A percentile compares a stretch with the other conserved stretches of the same genome.
These are phyloP conservation scores for Trichoderma semiorbis DNA, from an alignment of 2,329 filamentous ascomycete species.

Conservation along the genomic window DNA sequence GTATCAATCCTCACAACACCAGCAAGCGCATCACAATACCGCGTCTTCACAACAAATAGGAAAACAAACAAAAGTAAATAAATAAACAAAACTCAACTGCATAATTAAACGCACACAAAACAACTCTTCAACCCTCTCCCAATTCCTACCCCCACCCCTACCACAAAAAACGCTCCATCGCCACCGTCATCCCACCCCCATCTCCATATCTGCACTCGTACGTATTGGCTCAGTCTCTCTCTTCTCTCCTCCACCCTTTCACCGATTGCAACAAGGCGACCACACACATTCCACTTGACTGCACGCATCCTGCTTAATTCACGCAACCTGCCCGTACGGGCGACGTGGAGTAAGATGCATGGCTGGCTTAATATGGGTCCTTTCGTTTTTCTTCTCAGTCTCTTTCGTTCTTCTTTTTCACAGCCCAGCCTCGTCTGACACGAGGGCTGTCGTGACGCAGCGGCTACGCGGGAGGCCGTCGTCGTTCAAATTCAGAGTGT, in stretches of 20 bases:
- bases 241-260: not conserved
- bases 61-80: not conserved
- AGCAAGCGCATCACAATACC: not conserved
- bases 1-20: not conserved
- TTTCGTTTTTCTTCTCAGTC: conserved; percentile 22
- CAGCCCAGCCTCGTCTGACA: not conserved
- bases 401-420: conserved; percentile 22
- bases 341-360: conserved; percentile 15
- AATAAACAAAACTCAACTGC: not conserved
- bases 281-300: not conserved
- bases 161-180: not conserved
- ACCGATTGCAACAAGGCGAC: not conserved
- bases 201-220: not conserved
- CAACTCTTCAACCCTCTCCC: not conserved
- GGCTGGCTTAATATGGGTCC: not conserved
- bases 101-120: not conserved
- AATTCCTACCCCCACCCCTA: not conserved
- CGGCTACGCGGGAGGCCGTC: not conserved
- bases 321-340: not conserved
- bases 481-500: not conserved
- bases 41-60: not conserved
- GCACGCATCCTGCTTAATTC: not conserved
- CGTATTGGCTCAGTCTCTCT: not conserved
- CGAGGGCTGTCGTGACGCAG: not conserved
- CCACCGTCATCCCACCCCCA: not conserved